Evolutionary conservation across 2,329 filamentous ascomycete species (phyloP), one percentile per base, ranked within the genome.

Genomic region (Aureobasidium pullulans): DNA sequence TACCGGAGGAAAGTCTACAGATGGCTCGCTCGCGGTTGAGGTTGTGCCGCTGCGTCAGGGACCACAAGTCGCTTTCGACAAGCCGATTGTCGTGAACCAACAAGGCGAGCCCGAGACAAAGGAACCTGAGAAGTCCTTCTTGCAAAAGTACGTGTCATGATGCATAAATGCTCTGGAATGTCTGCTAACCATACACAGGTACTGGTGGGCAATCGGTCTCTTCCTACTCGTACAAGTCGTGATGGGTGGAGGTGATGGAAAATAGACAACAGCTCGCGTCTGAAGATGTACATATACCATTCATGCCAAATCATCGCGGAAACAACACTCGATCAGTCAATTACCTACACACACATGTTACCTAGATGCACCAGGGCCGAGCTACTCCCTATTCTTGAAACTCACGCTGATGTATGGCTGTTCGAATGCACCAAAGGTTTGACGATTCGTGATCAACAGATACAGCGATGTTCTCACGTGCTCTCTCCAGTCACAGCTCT

Each of bases 41-140:
- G 69, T 79, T 9, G 68, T 74, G 43, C 70, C 67, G 65, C 71
- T 71, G 49, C 65, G 62, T 47, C 63, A 64, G 19, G 77, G 76
- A 1, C 73, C 76, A 0, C 70, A 72, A 62, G 75, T 76, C 9
- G 66, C 71, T 5, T 63, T 80, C 66, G 79, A 83, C 61, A 82
- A 78, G 48, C 81, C 82, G 0, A 77, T 82, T 53, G 72, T 81
- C 57, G 72, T 82, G 63, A 83, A 82, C 65, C 78, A 80, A 31
- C 75, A 78, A 49, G 84, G 84, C 0, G 76, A 74, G 63, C 75
- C 84, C 52, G 75, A 69, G 15, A 68, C 71, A 5, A 67, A 76
- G 63, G 76, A 77, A 66, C 71, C 71, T 8, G 75, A 80, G 67
- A 79, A 79, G 72, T 71, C 71, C 3, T 79, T 80, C 63, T 67